Conservation (phyloP, 495 filamentous ascomycete species). For the Penicillium steckii region DNA sequence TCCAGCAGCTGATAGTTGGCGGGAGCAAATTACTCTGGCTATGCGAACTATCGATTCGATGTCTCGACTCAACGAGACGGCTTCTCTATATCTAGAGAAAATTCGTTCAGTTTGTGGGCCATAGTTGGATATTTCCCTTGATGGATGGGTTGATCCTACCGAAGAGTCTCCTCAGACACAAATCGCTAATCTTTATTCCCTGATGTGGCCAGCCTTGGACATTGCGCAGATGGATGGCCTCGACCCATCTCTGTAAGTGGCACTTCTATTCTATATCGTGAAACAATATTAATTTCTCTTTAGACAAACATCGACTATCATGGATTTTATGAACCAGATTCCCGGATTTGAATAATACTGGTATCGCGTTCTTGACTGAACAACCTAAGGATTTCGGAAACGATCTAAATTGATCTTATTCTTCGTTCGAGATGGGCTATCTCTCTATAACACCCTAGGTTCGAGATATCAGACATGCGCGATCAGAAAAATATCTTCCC, state of each 20-base stretch:
- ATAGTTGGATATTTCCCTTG: slow-evolving; percentile 11
- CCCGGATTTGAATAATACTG: slow-evolving; percentile 8
- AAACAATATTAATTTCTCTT: not conserved
- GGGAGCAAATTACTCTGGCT: slow-evolving; percentile 11
- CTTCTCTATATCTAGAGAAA: slow-evolving; percentile 10
- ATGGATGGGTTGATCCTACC: slow-evolving; percentile 13
- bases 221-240: slow-evolving; percentile 15
- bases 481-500: no score
- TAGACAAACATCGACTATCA: slow-evolving; percentile 19
- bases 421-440: no score
- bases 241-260: slow-evolving; percentile 12
- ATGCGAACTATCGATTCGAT: slow-evolving; percentile 18
- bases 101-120: slow-evolving; percentile 10
- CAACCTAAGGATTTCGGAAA: no score
- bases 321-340: slow-evolving; percentile 22
- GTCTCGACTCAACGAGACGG: slow-evolving; percentile 9
- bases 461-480: no score
- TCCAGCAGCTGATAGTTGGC: slow-evolving; percentile 6
- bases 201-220: slow-evolving; percentile 23
- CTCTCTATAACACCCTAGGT: no score
- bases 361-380: no score
- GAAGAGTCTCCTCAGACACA: slow-evolving; percentile 22
- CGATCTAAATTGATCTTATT: no score
- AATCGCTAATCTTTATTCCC: slow-evolving; percentile 14
- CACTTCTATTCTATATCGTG: not conserved